A percentile compares a stretch with the other conserved stretches of the same genome.
Conservation (phyloP, 2,329 filamentous ascomycete genomes). For the Botryosphaeria dothidea region DNA sequence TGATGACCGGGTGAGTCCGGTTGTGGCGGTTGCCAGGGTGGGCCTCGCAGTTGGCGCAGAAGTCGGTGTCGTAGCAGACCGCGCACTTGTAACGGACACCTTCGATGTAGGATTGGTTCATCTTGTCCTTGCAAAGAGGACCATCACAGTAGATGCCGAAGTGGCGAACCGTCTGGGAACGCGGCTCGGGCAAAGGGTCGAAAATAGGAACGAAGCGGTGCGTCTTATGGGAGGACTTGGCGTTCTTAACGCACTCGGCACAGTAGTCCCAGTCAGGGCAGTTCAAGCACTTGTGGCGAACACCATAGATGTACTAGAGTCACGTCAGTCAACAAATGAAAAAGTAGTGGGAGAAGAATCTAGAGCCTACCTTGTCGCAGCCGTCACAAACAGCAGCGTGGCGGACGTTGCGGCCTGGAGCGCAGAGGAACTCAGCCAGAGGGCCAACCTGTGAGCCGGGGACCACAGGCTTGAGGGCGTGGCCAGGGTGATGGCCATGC, state of each 20-base stretch:
- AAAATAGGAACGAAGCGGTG: constrained; percentile 92
- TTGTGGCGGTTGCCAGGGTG: constrained; percentile 84
- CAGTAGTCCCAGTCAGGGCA: constrained; percentile 99
- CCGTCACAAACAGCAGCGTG: constrained; percentile 94
- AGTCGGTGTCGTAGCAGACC: constrained; percentile 91
- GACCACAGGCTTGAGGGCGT: constrained; percentile 72
- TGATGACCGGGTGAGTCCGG: constrained; percentile 93
- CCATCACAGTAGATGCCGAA: constrained; percentile 93
- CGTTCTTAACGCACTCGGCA: constrained; percentile 68
- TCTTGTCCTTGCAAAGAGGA: constrained; percentile 71
- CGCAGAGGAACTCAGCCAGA: constrained; percentile 67
- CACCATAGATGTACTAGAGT: constrained; percentile 71
- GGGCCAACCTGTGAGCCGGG: constrained; percentile 62
- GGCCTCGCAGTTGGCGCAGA: constrained; percentile 92
- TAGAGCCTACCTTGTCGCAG: constrained; percentile 62
- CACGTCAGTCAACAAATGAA: neutral
- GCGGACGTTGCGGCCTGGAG: constrained; percentile 74
- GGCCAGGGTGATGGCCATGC: constrained; percentile 89
- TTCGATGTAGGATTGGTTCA: constrained; percentile 64
- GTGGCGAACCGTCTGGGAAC: constrained; percentile 59
- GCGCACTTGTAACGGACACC: constrained; percentile 96
- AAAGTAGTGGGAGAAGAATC: constrained; percentile 32
- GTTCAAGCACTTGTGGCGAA: constrained; percentile 94
- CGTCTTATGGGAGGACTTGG: constrained; percentile 69
- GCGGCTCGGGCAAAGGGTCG: constrained; percentile 61